A percentile compares a stretch with the other conserved stretches of the same genome.
phyloP scores from a whole-genome alignment of 2,329 filamentous ascomycete genomes.

The Cladosporium colombiae region DNA sequence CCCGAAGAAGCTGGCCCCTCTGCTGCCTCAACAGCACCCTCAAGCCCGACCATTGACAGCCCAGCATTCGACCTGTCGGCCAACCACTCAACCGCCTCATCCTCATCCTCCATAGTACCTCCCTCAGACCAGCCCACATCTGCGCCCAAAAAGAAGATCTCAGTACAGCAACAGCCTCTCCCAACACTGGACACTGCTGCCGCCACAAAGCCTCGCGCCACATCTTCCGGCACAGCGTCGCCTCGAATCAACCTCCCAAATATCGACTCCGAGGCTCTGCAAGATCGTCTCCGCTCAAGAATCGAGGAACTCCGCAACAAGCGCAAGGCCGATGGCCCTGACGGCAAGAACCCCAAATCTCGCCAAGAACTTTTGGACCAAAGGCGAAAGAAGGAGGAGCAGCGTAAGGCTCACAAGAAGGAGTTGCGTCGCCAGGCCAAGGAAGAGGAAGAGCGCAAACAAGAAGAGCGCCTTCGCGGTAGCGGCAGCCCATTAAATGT shows the following conservation, averaged over 20 bases:
- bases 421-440: slow-evolving; percentile 75
- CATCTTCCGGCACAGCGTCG: slow-evolving; percentile 33
- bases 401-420: slow-evolving; percentile 86
- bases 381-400: slow-evolving; percentile 80
- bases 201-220: slow-evolving; percentile 12
- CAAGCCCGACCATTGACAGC: slow-evolving; percentile 41
- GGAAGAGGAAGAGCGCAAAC: slow-evolving; percentile 70
- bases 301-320: slow-evolving; percentile 83
- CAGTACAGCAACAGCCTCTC: slow-evolving; percentile 16
- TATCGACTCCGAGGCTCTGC: slow-evolving; percentile 71
- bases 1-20: slow-evolving; percentile 20
- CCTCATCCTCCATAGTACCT: slow-evolving; percentile 48
- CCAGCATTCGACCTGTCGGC: slow-evolving; percentile 43
- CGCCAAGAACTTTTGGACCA: slow-evolving; percentile 91
- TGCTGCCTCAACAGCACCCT: slow-evolving; percentile 39
- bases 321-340: slow-evolving; percentile 81
- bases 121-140: slow-evolving; percentile 31
- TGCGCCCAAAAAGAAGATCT: slow-evolving; percentile 22
- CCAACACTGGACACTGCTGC: slow-evolving; percentile 12
- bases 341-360: slow-evolving; percentile 79
- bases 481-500: slow-evolving; percentile 58
- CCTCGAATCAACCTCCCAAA: slow-evolving; percentile 50
- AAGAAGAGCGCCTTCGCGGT: slow-evolving; percentile 57
- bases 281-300: slow-evolving; percentile 75
- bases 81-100: slow-evolving; percentile 46